A percentile compares a stretch with the other conserved stretches of the same genome.
phyloP scores from a whole-genome alignment of 768 basidiomycete genomes.

The Lentinula boryana region DNA sequence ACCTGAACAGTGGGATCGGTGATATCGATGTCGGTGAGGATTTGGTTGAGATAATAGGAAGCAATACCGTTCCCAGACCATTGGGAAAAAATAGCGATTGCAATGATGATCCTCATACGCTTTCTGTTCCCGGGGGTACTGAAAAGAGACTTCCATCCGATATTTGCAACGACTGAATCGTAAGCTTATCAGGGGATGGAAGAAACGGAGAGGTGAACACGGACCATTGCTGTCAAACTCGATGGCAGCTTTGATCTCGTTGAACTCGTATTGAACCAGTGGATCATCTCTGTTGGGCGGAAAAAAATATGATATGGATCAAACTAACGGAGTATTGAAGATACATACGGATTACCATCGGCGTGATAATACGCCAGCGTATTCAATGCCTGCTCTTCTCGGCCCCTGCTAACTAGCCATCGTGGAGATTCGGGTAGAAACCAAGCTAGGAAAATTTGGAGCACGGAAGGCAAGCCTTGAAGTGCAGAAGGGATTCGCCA shows the following conservation, averaged over 20 bases:
- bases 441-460: conserved; percentile 37
- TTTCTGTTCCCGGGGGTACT: conserved; percentile 48
- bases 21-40: conserved; percentile 29
- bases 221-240: conserved; percentile 39
- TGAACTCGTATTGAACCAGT: conserved; percentile 45
- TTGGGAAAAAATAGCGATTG: conserved; percentile 51
- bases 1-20: conserved; percentile 10
- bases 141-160: conserved; percentile 44
- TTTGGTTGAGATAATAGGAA: conserved; percentile 37
- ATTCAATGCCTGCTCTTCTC: conserved; percentile 34
- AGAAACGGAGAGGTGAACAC: conserved; percentile 15
- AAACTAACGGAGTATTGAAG: conserved; percentile 10
- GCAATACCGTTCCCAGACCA: conserved; percentile 59
- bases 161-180: conserved; percentile 26
- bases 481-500: conserved; percentile 57
- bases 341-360: conserved; percentile 34
- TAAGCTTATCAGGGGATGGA: neutral
- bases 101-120: conserved; percentile 48
- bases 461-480: conserved; percentile 36
- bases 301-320: conserved; percentile 14
- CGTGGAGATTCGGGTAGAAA: conserved; percentile 44
- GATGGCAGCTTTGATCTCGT: conserved; percentile 55
- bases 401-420: conserved; percentile 37
- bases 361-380: conserved; percentile 52
- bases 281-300: conserved; percentile 28